Evolutionary conservation across 2,329 filamentous ascomycete genomes (phyloP), one percentile per base, ranked within the genome.

Genomic region (Trichoderma endophyticum): DNA sequence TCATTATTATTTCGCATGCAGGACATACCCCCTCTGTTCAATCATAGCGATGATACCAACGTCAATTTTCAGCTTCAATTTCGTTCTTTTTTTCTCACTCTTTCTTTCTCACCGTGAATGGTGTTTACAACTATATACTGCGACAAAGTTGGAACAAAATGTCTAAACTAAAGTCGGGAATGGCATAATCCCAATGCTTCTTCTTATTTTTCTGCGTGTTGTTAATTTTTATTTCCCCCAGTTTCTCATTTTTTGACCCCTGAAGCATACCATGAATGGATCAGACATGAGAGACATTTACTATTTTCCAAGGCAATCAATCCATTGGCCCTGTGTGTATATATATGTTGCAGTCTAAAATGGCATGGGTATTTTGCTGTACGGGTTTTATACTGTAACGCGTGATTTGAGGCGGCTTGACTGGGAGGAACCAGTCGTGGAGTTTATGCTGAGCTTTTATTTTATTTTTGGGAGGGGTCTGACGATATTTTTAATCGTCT

Each of bases 21-120:
- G 76, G 73, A 77, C 76, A 80, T 77, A 79, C 78, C 77, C 77
- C 77, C 78, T 75, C 78, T 78, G 73, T 80, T 80, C 77, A 66
- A 43, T 71, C 67, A 71, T 72, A 76, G 74, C 73, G 60, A 73
- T 71, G 72, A 73, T 73, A 73, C 72, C 72, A 73, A 73, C 32
- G 70, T 72, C 34, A 15, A 73, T 65, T 62, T 61, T 70, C 36
- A 62, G n/a, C 48, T 48, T 69, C 56, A 61, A 34, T 60, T 68
- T 63, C 28, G 51, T 71, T 26, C 34, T 68, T 59, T 67, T 54
- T 57, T 21, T 34, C 43, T 48, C 18, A 5, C 43, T 21, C 43
- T 51, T 6, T 51, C n/a, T 39, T 3, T 36, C 15, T 39, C 43
- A 51, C 43, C 43, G 15, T 39, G 36, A 43, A 11, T 61, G 62